Base-by-base conservation (phyloP, 176 grass and related monocot genomes). In the Hyparrhenia diplandra region DNA sequence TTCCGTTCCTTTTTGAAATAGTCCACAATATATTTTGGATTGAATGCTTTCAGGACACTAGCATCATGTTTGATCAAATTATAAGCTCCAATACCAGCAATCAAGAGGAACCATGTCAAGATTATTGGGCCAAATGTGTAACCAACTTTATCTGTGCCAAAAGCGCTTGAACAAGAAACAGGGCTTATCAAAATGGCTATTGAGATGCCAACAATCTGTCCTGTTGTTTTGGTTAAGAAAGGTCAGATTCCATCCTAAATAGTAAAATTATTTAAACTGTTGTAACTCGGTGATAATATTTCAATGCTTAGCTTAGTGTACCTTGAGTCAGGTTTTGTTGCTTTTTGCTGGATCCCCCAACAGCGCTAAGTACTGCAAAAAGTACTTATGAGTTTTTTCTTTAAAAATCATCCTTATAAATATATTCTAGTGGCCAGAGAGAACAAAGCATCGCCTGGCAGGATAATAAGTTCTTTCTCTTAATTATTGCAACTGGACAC, bases 71-170 rank as follows among this genome's bases (percentile, higher is more conserved):
- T 89, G 74, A 83, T 68, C 55, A 92, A 49, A 84, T 95, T 92
- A 63, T 95, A 95, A 42, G 83, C 24, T 66, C 92, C 89, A 76
- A 71, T 92, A 60, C 87, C 84, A 49, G 89, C 78, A 69, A 92
- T 94, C 20, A 89, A 80, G 30, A 89, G 21, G 67, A 94, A 89
- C 92, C 92, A 94, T 68, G 59, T 69, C 29, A 83, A 61, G 54
- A 94, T 84, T 73, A 94, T 85, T 54, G 92, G 89, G 23, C 68
- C 92, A 89, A 94, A 94, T 37, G 87, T 82, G 79, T 92, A 94
- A 61, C 92, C 92, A 79, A 94, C 87, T 82, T 84, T 92, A 45
- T 94, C 81, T 24, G 92, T 94, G 40, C 92, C 92, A n/a, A 82
- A 89, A 92, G 9, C 62, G 69, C 71, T n/a, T 94, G 92, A 55